Evolutionary conservation across 495 filamentous ascomycete genomes (phyloP).

Genomic region (Hypomontagnella monticulosa): DNA sequence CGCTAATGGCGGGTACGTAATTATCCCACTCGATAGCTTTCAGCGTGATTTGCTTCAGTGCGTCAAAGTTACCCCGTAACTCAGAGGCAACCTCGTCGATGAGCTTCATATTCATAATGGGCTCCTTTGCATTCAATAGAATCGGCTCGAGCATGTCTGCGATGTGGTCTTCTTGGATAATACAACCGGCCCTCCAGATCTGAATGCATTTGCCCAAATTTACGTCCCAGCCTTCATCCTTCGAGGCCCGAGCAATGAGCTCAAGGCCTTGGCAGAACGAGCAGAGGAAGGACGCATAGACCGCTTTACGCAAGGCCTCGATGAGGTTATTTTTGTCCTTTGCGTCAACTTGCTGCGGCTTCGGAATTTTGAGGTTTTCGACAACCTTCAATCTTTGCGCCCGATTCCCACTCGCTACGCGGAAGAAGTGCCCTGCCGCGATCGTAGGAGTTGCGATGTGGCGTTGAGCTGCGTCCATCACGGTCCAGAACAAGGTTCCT

Average conservation of each 20-base stretch:
- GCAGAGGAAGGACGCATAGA: conserved; percentile 70
- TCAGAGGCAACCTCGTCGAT: conserved; percentile 62
- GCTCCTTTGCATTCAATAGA: conserved; percentile 20
- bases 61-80: conserved; percentile 59
- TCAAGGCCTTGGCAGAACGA: conserved; percentile 75
- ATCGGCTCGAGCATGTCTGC: conserved; percentile 62
- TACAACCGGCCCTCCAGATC: conserved; percentile 79
- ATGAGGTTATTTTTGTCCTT: conserved; percentile 62
- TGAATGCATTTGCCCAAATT: conserved; percentile 67
- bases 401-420: conserved; percentile 71
- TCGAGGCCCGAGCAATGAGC: conserved; percentile 69
- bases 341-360: conserved; percentile 51
- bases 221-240: conserved; percentile 71
- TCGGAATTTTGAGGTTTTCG: conserved; percentile 49
- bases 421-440: conserved; percentile 70
- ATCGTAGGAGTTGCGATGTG: conserved; percentile 75
- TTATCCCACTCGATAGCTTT: conserved; percentile 69
- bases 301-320: conserved; percentile 67
- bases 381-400: conserved; percentile 59
- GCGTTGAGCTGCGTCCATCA: conserved; percentile 67
- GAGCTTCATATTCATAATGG: conserved; percentile 40
- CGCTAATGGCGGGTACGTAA: conserved; percentile 69
- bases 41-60: conserved; percentile 66
- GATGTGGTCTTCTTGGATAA: conserved; percentile 76
- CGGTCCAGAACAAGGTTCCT: conserved; percentile 73